Conservation (phyloP, 2,329 filamentous ascomycete species). For the Stagonosporopsis cucurbitacearum region DNA sequence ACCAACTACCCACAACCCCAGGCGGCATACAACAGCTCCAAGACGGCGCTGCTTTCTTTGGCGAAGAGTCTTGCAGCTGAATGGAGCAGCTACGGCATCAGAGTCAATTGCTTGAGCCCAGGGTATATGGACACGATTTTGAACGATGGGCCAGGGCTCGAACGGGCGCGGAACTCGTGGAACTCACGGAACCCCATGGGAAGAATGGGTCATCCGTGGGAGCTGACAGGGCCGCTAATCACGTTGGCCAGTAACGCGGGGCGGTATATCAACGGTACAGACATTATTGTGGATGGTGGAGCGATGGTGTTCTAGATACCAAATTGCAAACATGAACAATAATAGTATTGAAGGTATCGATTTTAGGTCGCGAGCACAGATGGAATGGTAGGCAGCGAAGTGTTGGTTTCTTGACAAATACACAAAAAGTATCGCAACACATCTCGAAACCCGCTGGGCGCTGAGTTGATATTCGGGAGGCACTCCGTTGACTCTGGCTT, state of each 20-base stretch:
- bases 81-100: slow-evolving; percentile 73
- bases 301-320: slow-evolving; percentile 41
- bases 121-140: slow-evolving; percentile 81
- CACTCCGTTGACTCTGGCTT: too few species aligned
- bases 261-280: slow-evolving; percentile 71
- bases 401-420: too few species aligned
- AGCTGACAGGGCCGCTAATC: slow-evolving; percentile 68
- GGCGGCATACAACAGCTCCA: slow-evolving; percentile 73
- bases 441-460: too few species aligned
- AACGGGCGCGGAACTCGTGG: slow-evolving; percentile 63
- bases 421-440: too few species aligned
- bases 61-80: slow-evolving; percentile 72
- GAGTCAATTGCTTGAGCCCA: slow-evolving; percentile 73
- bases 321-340: too few species aligned
- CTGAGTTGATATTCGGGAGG: too few species aligned
- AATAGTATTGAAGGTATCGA: too few species aligned
- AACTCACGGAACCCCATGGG: slow-evolving; percentile 66
- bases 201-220: slow-evolving; percentile 68
- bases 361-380: too few species aligned
- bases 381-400: too few species aligned
- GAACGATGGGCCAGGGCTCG: slow-evolving; percentile 69
- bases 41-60: slow-evolving; percentile 69
- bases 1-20: slow-evolving; percentile 79
- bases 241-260: slow-evolving; percentile 67
- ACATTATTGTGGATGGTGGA: slow-evolving; percentile 68